Evolutionary conservation across 768 basidiomycete species (phyloP), one percentile per base, ranked within the genome.

Genomic region (Xerocomellus chrysenteron): DNA sequence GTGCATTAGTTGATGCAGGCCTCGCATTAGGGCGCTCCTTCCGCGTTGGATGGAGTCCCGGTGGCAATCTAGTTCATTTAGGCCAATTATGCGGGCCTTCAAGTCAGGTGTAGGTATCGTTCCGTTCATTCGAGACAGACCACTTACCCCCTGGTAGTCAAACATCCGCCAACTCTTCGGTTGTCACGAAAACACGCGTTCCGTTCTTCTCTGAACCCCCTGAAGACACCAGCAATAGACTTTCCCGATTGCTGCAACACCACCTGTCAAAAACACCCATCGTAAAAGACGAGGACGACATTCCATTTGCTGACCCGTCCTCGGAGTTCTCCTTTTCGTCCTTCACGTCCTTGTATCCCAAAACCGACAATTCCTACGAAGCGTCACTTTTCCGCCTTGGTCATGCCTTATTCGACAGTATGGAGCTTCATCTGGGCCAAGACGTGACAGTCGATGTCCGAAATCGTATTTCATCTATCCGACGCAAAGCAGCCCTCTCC

Each of bases 381-480:
- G 90, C 93, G 1, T 80, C 80, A 9, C 71, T 98, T 37, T 98
- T 94, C 77, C 86, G 89, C n/a, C 84, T 98, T 1, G 94, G 92
- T 3, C 81, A 81, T 19, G 91, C 92, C 1, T 77, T 99, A 1
- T 99, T 98, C 66, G 97, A 98, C 72, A 81, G 82, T 19, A 81
- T 96, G 47, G 82, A 89, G 59, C 81, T 91, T 32, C 76, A 76
- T 16, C 75, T 95, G 0, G 79, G 77, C 11, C 58, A 73, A 21
- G 74, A 73, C 21, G 78, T 85, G 41, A 78, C 83, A 3, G 80
- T 80, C 9, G 86, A 90, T 53, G 76, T 90, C 40, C 80, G 83
- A 24, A 80, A 84, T 61, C 83, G 85, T 14, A 74, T 91, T 28
- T 67, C 68, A 32, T 72, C 81, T 24, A 69, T 98, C 16, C 84